Conservation (phyloP, 1,284 basidiomycete species). For the Mycena sp. region DNA sequence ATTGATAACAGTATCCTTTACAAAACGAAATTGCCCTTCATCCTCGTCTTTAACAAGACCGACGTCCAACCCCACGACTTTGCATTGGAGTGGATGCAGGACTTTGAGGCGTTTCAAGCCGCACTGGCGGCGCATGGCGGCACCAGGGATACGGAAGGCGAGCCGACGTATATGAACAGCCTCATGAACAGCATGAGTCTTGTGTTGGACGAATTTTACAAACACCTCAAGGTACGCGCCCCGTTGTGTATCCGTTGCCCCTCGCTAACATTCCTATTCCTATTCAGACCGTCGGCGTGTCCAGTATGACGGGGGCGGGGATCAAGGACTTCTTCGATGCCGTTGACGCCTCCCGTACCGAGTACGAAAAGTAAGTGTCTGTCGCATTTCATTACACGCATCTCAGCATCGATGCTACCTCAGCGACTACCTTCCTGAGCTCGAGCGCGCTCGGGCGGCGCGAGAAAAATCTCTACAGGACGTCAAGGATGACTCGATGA, state of each 20-base stretch:
- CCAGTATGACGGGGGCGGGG: slow-evolving; percentile 94
- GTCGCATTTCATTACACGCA: not conserved
- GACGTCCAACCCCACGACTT: slow-evolving; percentile 92
- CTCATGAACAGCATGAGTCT: slow-evolving; percentile 99
- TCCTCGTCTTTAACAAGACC: slow-evolving; percentile 99
- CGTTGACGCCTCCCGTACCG: slow-evolving; percentile 86
- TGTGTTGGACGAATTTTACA: slow-evolving; percentile 98
- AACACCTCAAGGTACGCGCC: slow-evolving; percentile 82
- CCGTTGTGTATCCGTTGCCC: not conserved
- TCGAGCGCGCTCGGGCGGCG: slow-evolving; percentile 72
- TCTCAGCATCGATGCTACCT: slow-evolving; percentile 3
- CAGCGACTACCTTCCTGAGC: slow-evolving; percentile 93
- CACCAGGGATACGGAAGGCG: slow-evolving; percentile 83
- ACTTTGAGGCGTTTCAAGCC: slow-evolving; percentile 91
- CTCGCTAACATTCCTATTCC: not conserved
- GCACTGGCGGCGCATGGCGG: slow-evolving; percentile 74
- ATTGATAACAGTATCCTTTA: slow-evolving; percentile 85
- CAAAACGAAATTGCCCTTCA: slow-evolving; percentile 97
- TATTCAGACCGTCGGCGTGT: slow-evolving; percentile 90
- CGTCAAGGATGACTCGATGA: slow-evolving; percentile 83
- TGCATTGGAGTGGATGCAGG: slow-evolving; percentile 97
- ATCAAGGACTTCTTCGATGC: slow-evolving; percentile 92
- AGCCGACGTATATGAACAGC: slow-evolving; percentile 98
- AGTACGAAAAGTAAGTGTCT: slow-evolving; percentile 83
- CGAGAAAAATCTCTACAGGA: slow-evolving; percentile 74